Percentiles rank a stretch among this genome's conserved stretches.
These are phyloP conservation scores for Phaeosphaeria sp. DNA, from an alignment of 2,329 filamentous ascomycete species.

Conservation along the genomic window DNA sequence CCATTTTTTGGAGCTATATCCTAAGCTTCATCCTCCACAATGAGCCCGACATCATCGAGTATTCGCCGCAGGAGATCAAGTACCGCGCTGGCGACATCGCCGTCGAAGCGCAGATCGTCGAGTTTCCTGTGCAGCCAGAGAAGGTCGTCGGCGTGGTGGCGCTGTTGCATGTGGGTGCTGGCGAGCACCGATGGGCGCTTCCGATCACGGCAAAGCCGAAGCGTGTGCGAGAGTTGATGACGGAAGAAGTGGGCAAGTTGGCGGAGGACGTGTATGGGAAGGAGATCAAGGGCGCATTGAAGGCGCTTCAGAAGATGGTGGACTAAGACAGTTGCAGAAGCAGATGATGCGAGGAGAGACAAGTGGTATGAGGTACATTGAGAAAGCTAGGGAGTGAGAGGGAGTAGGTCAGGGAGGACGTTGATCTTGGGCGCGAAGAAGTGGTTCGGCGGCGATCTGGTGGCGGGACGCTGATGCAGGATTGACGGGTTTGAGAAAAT, in stretches of 20 bases:
- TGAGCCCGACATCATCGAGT: constrained; percentile 2
- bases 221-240: constrained; percentile 9
- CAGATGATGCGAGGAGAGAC: not conserved
- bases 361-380: not conserved
- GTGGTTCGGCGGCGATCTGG: not conserved
- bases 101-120: not conserved
- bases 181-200: not conserved
- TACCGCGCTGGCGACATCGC: not conserved
- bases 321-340: not conserved
- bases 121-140: not conserved
- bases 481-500: not conserved
- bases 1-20: not conserved
- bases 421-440: not conserved
- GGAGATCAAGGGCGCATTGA: constrained; percentile 11
- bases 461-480: not conserved
- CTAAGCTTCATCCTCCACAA: not conserved
- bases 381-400: not conserved
- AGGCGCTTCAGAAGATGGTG: not conserved
- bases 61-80: not conserved
- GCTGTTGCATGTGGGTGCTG: not conserved
- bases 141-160: constrained; percentile 8
- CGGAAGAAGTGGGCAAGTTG: not conserved
- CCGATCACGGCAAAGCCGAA: constrained; percentile 11
- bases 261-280: constrained; percentile 8
- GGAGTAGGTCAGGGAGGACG: not conserved